These are phyloP conservation scores for Stephania yunnanensis DNA, from an alignment of 164 flowering plant genomes.

Conservation along the genomic window DNA sequence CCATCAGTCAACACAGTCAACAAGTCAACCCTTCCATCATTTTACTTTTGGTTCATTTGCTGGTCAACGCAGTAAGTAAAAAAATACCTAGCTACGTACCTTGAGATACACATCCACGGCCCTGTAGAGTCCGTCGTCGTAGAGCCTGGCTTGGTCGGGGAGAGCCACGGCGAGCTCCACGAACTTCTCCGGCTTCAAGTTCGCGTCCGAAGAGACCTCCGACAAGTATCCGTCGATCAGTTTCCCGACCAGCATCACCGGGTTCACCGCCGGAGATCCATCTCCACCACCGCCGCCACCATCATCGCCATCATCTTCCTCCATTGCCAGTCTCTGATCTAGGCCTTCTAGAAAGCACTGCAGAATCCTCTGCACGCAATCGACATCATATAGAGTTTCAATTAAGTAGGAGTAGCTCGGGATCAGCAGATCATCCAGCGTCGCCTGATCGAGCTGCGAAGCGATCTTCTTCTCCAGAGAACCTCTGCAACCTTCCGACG, in stretches of 20 bases:
- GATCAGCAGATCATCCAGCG: constrained; percentile 68
- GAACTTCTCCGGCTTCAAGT: constrained; percentile 73
- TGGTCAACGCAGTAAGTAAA: too few species aligned
- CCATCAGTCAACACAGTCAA: not conserved
- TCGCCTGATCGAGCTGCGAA: constrained; percentile 59
- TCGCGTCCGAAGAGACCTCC: constrained; percentile 86
- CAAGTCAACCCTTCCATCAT: constrained; percentile 32
- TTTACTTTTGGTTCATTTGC: too few species aligned
- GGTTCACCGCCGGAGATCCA: constrained; percentile 38
- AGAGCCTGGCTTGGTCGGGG: constrained; percentile 71
- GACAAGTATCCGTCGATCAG: constrained; percentile 80
- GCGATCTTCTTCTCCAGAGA: constrained; percentile 69
- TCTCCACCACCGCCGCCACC: constrained; percentile 7
- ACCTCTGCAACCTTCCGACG: constrained; percentile 38
- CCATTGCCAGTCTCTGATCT: constrained; percentile 18
- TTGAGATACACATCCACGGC: constrained; percentile 93
- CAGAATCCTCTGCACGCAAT: constrained; percentile 68
- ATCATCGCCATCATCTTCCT: constrained; percentile 17
- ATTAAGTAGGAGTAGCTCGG: constrained; percentile 73
- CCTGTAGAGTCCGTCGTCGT: constrained; percentile 86
- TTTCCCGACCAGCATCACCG: constrained; percentile 74
- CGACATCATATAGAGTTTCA: constrained; percentile 74
- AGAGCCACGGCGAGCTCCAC: constrained; percentile 53
- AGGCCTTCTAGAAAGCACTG: constrained; percentile 36
- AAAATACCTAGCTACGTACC: too few species aligned